Conservation (phyloP, 2,329 filamentous ascomycete species). For the Talaromyces sp. region DNA sequence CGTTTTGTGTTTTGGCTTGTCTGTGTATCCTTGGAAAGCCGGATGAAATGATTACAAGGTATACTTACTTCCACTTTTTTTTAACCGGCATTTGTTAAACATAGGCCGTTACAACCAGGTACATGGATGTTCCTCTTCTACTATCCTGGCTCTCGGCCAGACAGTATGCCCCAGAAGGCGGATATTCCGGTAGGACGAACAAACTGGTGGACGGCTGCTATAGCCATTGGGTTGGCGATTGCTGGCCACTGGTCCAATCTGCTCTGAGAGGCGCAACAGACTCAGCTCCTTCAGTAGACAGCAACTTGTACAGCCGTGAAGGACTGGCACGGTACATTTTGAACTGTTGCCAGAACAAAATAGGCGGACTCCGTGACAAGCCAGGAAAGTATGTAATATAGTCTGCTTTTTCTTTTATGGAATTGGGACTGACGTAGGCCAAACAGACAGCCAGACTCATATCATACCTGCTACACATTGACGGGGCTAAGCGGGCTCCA, state of each 20-base stretch:
- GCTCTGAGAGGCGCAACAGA: conserved; percentile 55
- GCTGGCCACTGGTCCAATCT: conserved; percentile 87
- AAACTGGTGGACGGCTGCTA: conserved; percentile 98
- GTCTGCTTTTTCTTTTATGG: neutral
- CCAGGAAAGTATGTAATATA: conserved; percentile 68
- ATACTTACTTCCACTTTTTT: conserved; percentile 17
- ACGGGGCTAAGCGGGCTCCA: conserved; percentile 80
- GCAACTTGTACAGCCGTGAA: conserved; percentile 68
- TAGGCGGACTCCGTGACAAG: conserved; percentile 87
- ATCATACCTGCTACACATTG: conserved; percentile 90
- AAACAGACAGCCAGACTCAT: conserved; percentile 72
- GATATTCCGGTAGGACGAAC: conserved; percentile 90
- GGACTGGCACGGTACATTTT: conserved; percentile 87
- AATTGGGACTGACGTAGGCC: neutral
- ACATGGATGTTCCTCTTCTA: conserved; percentile 71
- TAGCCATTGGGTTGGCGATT: conserved; percentile 94
- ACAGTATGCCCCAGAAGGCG: conserved; percentile 87
- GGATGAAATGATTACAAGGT: conserved; percentile 67
- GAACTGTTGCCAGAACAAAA: conserved; percentile 73
- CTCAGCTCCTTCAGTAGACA: conserved; percentile 19
- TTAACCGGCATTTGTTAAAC: neutral
- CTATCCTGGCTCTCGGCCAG: conserved; percentile 84
- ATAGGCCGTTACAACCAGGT: conserved; percentile 43
- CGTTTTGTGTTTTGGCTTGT: conserved; percentile 88
- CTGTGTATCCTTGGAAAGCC: conserved; percentile 81